Base-by-base conservation (phyloP, 2,329 filamentous ascomycete genomes). In the Colletotrichum acutatum region DNA sequence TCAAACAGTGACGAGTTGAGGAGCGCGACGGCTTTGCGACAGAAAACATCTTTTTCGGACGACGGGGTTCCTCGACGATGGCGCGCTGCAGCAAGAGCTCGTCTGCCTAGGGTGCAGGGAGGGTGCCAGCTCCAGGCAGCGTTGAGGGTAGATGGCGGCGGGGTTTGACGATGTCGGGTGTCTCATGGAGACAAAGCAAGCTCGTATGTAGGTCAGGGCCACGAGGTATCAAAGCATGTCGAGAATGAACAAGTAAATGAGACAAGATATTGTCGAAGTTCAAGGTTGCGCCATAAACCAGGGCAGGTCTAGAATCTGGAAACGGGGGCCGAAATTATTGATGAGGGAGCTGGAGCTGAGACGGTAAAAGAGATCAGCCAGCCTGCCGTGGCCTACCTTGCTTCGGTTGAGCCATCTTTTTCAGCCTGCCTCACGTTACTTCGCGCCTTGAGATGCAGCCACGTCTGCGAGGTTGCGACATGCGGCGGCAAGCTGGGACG, bases 51-150 rank as follows among this genome's bases (percentile, higher is more conserved):
- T 9, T 24, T 12, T 57, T 65, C 46, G 56, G 54, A 66, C n/a
- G 66, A 61, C 32, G 46, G 60, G 60, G 22, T 42, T 53, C 66
- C 60, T 61, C 37, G 67, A 49, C 57, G 67, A 71, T 28, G 49
- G 26, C 54, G 60, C 19, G 60, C 67, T 49, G 34, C 71, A 60
- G 56, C 26, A 64, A 70, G 26, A 61, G 28, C 54, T 66, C 28
- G 22, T 64, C 61, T 37, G 71, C 46, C 52, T 22, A 16, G 53
- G 28, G 60, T 57, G 34, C 71, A 73, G 56, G 61, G 61, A 73
- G 60, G 37, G 71, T 66, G 61, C 71, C 61, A 24, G 71, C 67
- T 73, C 60, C 34, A 66, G 54, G 46, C 56, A 71, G 61, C 60
- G 57, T 71, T 57, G 30, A 60, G 37, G 61, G 52, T 26, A 19